phyloP scores from a whole-genome alignment of 2,329 filamentous ascomycete genomes.

The Cladosporium sp. region DNA sequence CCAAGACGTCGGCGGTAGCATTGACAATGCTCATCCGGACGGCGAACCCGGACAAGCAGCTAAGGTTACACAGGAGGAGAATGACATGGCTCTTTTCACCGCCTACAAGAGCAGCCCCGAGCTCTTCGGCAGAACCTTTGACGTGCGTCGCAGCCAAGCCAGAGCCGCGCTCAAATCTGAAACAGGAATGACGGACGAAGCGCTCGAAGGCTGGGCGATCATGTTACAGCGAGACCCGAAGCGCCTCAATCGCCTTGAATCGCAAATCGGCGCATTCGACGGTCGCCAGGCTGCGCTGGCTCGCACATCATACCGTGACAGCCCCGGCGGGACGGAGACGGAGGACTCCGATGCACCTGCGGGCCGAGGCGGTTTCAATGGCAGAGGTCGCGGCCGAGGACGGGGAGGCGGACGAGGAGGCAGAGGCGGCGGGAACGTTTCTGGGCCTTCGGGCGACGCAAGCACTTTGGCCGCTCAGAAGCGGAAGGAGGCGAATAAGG shows the following conservation, averaged over 20 bases:
- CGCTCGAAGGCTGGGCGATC: conserved; percentile 87
- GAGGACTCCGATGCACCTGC: conserved; percentile 51
- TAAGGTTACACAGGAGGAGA: conserved; percentile 32
- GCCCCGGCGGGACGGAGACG: conserved; percentile 50
- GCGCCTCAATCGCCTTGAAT: conserved; percentile 64
- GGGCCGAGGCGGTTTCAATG: conserved; percentile 38
- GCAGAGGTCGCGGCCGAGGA: conserved; percentile 47
- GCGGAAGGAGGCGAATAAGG: conserved; percentile 77
- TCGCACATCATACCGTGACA: conserved; percentile 60
- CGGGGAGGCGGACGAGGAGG: conserved; percentile 37
- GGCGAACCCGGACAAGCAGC: conserved; percentile 48
- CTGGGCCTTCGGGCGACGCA: conserved; percentile 62
- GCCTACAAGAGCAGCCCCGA: conserved; percentile 62
- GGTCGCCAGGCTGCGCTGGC: conserved; percentile 62
- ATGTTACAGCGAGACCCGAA: conserved; percentile 74
- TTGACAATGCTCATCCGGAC: conserved; percentile 57
- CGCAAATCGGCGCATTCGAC: conserved; percentile 60
- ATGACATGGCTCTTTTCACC: conserved; percentile 69
- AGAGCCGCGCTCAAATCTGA: conserved; percentile 64
- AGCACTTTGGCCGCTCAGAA: conserved; percentile 66
- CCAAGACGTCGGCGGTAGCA: conserved; percentile 82
- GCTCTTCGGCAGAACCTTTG: conserved; percentile 66
- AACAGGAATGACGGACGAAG: conserved; percentile 87
- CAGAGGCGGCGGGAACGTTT: conserved; percentile 49
- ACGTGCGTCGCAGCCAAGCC: conserved; percentile 60